These are phyloP conservation scores for Amanita molliuscula DNA, from an alignment of 768 basidiomycete species.

Conservation along the genomic window DNA sequence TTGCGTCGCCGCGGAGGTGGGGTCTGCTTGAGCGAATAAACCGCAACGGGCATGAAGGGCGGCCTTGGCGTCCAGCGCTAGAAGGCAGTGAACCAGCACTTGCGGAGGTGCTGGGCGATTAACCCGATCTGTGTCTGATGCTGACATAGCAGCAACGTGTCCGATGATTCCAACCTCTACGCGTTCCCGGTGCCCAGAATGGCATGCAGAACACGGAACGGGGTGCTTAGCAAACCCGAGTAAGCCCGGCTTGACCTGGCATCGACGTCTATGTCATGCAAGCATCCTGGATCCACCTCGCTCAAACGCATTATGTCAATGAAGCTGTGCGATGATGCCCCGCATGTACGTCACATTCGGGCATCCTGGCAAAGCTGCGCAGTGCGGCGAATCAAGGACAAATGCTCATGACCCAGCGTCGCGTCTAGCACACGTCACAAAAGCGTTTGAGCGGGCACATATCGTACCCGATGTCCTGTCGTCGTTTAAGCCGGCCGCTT, in stretches of 20 bases:
- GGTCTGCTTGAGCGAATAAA: conserved; percentile 10
- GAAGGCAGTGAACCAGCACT: conserved; percentile 20
- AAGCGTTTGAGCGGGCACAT: conserved; percentile 24
- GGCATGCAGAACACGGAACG: no score
- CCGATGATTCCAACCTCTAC: background rate
- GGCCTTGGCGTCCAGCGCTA: conserved; percentile 20
- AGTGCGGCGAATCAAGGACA: no score
- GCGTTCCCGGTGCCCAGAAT: background rate
- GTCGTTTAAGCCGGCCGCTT: conserved; percentile 26
- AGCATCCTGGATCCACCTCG: no score
- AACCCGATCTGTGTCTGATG: background rate
- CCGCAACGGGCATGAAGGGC: conserved; percentile 3
- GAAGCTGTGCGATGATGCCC: background rate
- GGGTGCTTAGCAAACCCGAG: no score
- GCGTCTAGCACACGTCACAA: conserved; percentile 10
- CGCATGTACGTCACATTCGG: conserved; percentile 2
- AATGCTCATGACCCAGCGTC: background rate
- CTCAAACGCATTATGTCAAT: background rate
- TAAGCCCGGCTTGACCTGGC: background rate
- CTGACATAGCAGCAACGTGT: background rate
- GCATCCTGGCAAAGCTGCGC: background rate
- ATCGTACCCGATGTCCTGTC: conserved; percentile 31
- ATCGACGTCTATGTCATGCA: background rate
- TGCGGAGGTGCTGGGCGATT: conserved; percentile 5
- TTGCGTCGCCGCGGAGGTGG: background rate